phyloP scores from a whole-genome alignment of 805 yeast genomes.

The Wickerhamiella brachini region DNA sequence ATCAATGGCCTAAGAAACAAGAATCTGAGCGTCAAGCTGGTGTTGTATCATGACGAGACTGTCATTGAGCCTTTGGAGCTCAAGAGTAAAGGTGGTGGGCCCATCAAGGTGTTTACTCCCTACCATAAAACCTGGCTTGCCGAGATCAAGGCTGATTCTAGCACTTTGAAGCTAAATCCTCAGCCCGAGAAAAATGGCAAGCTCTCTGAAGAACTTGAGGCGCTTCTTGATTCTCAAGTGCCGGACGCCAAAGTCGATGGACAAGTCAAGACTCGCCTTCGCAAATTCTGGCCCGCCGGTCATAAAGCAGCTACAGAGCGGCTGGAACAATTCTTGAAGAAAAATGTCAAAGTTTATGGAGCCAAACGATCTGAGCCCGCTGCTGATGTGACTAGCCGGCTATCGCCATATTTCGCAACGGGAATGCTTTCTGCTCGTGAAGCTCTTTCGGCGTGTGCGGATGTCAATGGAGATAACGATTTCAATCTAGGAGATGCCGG shows the following conservation, averaged over 20 bases:
- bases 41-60: slow-evolving; percentile 28
- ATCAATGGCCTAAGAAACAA: slow-evolving; percentile 10
- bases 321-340: slow-evolving; percentile 10
- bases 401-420: slow-evolving; percentile 34
- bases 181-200: slow-evolving; percentile 1
- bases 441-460: slow-evolving; percentile 19
- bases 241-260: not conserved
- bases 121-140: slow-evolving; percentile 31
- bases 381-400: slow-evolving; percentile 26
- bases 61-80: slow-evolving; percentile 30
- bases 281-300: slow-evolving; percentile 22
- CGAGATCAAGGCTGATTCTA: slow-evolving; percentile 17
- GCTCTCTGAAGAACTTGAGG: not conserved
- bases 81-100: slow-evolving; percentile 26
- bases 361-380: slow-evolving; percentile 24
- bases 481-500: slow-evolving; percentile 21
- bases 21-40: slow-evolving; percentile 16
- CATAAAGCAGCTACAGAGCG: slow-evolving; percentile 25
- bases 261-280: slow-evolving; percentile 13
- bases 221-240: not conserved
- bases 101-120: slow-evolving; percentile 32
- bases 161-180: slow-evolving; percentile 1
- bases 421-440: slow-evolving; percentile 32
- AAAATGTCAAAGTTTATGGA: slow-evolving; percentile 24
- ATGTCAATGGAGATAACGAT: slow-evolving; percentile 17